Base-by-base conservation (phyloP, 2,329 filamentous ascomycete species). In the Cordyceps cateniannulata region DNA sequence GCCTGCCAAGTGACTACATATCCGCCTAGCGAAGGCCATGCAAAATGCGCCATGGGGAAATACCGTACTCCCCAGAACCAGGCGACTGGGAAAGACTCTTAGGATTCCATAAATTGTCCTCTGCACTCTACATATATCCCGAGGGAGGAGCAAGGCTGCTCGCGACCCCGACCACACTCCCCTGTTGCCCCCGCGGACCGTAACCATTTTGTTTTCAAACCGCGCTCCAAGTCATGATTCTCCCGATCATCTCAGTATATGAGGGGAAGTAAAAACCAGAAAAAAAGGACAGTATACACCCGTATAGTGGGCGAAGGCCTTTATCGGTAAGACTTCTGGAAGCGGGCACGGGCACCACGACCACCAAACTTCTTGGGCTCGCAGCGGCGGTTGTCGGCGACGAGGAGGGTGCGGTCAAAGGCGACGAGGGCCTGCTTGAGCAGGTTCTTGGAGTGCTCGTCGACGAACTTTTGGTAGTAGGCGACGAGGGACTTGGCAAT, bases 311-410 rank as follows among this genome's bases (percentile, higher is more conserved):
- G 50, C 27, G 42, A 48, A 53, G 14, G 61, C 55, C 67, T 72
- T 91, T 93, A 96, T 93, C 93, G 91, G 88, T 97, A 96, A 71
- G 93, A 96, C 85, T 97, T 97, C 85, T 98, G 93, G 93, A 91
- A 98, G 78, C 93, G 89, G 76, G 93, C 85, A 77, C 93, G 89
- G 77, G 95, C 93, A 87, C 93, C 93, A 73, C 86, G 89, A 90
- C 90, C 90, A 78, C 87, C 88, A 77, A 91, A 91, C 86, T 97
- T 97, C 93, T 98, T 98, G 82, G 93, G 93, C 87, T 99, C 95
- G 81, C 91, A 95, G 73, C 95, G 91, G 80, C 95, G 90, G 89
- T 96, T 97, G 82, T 99, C 95, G 80, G 95, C 95, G 74, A 99
- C 95, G 76, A 99, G 90, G 70, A 99, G 89, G 77, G 92, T 96